phyloP scores from a whole-genome alignment of 1,284 basidiomycete genomes.

The Leccinum solheimii region DNA sequence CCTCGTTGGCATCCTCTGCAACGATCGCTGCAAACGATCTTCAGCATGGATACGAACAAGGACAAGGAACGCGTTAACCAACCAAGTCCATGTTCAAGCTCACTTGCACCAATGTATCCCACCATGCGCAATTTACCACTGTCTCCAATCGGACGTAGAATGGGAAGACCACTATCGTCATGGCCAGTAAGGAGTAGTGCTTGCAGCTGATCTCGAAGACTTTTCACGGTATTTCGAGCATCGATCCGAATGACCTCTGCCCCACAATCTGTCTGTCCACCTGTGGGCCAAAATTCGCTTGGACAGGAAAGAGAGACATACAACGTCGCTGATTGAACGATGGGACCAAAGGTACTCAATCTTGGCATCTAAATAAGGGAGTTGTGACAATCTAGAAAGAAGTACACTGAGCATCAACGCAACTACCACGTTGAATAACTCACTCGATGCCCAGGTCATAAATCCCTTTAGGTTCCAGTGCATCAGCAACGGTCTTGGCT shows the following conservation, averaged over 20 bases:
- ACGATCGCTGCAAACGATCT: conserved; percentile 57
- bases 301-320: conserved; percentile 39
- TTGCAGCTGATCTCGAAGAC: conserved; percentile 67
- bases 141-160: conserved; percentile 54
- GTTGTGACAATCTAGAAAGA: conserved; percentile 56
- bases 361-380: conserved; percentile 91
- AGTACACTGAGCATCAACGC: background rate
- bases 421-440: conserved; percentile 26
- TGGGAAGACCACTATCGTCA: conserved; percentile 89
- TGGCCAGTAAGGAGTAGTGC: conserved; percentile 57
- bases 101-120: conserved; percentile 92
- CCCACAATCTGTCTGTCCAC: conserved; percentile 57
- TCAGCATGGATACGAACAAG: background rate
- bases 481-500: conserved; percentile 92
- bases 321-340: conserved; percentile 73
- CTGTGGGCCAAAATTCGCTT: background rate
- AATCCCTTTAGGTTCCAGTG: conserved; percentile 90
- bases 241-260: conserved; percentile 71
- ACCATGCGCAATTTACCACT: conserved; percentile 65
- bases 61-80: conserved; percentile 31
- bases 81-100: conserved; percentile 94
- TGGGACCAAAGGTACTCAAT: conserved; percentile 86
- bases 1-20: conserved; percentile 68
- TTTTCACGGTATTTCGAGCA: conserved; percentile 68
- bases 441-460: conserved; percentile 94